Conservation (phyloP, 352 stramenopile genomes). For the Blastocystis sp. region DNA sequence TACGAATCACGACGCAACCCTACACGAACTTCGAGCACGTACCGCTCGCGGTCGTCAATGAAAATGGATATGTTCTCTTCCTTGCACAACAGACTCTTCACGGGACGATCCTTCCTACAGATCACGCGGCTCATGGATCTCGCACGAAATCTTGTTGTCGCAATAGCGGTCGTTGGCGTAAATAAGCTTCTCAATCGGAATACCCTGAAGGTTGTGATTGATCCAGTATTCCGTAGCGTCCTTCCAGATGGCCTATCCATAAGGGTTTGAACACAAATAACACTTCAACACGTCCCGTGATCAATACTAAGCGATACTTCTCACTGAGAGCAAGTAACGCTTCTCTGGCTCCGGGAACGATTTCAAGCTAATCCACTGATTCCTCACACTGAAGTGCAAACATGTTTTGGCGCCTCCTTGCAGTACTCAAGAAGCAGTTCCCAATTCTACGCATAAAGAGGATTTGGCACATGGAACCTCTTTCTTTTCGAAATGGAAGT, state of each 20-base stretch:
- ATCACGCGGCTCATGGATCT: not conserved
- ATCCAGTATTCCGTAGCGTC: constrained; percentile 53
- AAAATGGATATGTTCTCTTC: constrained; percentile 50
- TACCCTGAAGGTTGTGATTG: constrained; percentile 36
- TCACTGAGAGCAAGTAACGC: constrained; percentile 2
- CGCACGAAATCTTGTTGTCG: constrained; percentile 8
- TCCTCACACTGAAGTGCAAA: not conserved
- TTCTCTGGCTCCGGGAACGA: constrained; percentile 22
- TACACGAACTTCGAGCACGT: constrained; percentile 13
- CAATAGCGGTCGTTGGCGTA: constrained; percentile 41
- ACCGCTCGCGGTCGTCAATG: constrained; percentile 53
- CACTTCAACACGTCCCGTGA: constrained; percentile 12
- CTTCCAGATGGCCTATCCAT: constrained; percentile 12
- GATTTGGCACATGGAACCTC: not conserved
- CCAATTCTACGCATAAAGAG: not conserved
- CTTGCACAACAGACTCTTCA: constrained; percentile 35
- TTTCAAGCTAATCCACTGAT: not conserved
- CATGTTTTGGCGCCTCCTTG: constrained; percentile 43
- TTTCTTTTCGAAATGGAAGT: not conserved
- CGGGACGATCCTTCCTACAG: not conserved
- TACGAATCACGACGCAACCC: not conserved
- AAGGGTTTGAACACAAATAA: not conserved
- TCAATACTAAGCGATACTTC: constrained; percentile 55
- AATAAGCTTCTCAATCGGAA: constrained; percentile 63
- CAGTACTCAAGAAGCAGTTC: constrained; percentile 12